Evolutionary conservation across 352 stramenopile species (phyloP), one percentile per base, ranked within the genome.

Genomic region (Phytophthora podocarpi): DNA sequence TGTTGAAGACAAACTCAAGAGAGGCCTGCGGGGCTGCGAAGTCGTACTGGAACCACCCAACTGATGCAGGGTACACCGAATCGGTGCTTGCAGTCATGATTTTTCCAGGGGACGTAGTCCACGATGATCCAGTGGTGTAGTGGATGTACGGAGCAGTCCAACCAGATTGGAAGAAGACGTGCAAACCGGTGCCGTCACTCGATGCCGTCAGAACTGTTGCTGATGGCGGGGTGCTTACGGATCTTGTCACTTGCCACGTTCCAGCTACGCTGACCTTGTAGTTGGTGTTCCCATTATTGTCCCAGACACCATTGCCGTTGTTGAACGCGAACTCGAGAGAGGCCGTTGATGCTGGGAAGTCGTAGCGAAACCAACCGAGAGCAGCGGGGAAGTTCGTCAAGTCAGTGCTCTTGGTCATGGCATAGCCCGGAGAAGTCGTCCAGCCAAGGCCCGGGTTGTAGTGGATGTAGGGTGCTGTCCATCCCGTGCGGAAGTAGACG

Each of bases 1-100:
- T 70, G 67, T 78, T 82, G 43, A 82, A 80, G 9, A 76, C 68
- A 50, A 82, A 78, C 51, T 80, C 56, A 26, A 80, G 60, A 21
- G 55, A 69, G 1, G 50, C 45, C 4, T 64, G 49, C 0, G 69
- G 41, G 3, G 67, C 16, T 2, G 58, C 42, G 15, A 80, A 53
- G 41, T 74, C 55, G 37, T 60, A 72, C 30, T 67, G 47, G 61
- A 82, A 82, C 74, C 74, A 82, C 0, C 74, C 74, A 15, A 42
- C 43, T 2, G 61, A 52, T 12, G 67, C 21, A 0, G 60, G 67
- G 20, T 61, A 64, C 21, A 32, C 43, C 5, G 56, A 36, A 37
- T 70, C 59, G 12, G 32, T 70, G 26, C 59, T 76, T 18, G 45
- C 47, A 18, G 49, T 41, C 67, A 82, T 76, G 30, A 60, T 51